Evolutionary conservation across 202 grass and related monocot species (phyloP), one percentile per base, ranked within the genome.

Genomic region (Elaeis oleifera): DNA sequence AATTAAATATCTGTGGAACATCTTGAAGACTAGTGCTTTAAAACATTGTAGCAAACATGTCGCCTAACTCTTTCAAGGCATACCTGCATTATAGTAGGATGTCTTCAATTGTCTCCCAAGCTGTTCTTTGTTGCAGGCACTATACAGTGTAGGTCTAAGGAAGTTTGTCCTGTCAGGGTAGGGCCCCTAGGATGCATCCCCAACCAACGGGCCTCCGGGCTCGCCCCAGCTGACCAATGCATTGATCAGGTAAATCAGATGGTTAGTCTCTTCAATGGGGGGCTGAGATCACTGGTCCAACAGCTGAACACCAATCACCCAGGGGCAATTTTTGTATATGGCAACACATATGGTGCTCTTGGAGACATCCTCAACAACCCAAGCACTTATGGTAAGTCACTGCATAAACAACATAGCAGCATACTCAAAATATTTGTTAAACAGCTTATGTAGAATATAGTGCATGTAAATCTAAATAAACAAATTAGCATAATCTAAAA

Each of bases 131-230:
- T 64, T 64, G 63, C 61, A 82, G 79, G 79, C 73, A 5, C 24
- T 82, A 58, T 36, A 32, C 23, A 82, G 79, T 24, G 17, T 76
- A 39, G 73, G 73, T 1, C 15, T 72, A 54, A 61, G 60, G 17
- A 82, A 82, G 52, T 76, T 82, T 61, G 55, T 82, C 29, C 67
- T 82, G 13, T 52, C 58, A 23, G 70, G 28, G 53, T 76, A 16
- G 67, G 73, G 16, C 73, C 79, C 5, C 64, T 82, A 19, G 79
- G 79, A 16, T 82, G 79, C 67, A 67, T 76, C 51, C 79, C 79
- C 6, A 60, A 82, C 19, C 73, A 82, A 54, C 52, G 79, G 44
- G 54, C 55, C 50, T 51, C 60, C 15, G 59, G 54, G 15, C 1
- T 49, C 16, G 61, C 61, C 17, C 49, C 39, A 2, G 18, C 61